These are phyloP conservation scores for Parastagonospora nodorum DNA, from an alignment of 2,329 filamentous ascomycete genomes.

Conservation along the genomic window DNA sequence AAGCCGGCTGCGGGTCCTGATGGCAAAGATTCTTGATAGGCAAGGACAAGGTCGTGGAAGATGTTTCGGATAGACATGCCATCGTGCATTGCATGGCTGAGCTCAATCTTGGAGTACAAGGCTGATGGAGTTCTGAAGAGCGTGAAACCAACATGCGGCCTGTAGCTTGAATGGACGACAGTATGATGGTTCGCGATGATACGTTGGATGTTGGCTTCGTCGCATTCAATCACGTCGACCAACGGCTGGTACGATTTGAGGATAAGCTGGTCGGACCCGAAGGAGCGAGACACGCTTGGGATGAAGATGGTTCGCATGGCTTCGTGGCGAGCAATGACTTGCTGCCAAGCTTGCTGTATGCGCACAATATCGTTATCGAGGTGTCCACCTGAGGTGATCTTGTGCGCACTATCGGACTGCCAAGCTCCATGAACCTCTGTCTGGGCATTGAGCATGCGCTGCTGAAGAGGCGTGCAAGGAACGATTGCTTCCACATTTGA, in stretches of 20 bases:
- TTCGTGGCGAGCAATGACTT: conserved; percentile 16
- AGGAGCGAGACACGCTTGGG: conserved; percentile 14
- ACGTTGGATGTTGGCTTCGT: conserved; percentile 3
- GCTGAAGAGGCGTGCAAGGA: conserved; percentile 12
- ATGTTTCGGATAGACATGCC: conserved; percentile 16
- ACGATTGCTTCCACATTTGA: conserved; percentile 9
- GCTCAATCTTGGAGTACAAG: conserved; percentile 34
- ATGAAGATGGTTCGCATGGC: conserved; percentile 23
- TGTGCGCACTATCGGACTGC: conserved; percentile 9
- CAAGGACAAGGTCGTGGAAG: conserved; percentile 15
- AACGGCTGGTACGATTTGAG: conserved; percentile 11
- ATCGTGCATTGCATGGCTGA: conserved; percentile 23
- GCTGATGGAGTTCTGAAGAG: conserved; percentile 3
- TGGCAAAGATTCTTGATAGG: conserved; percentile 14
- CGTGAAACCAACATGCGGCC: conserved; percentile 12
- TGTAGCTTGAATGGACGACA: conserved; percentile 8
- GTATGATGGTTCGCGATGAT: conserved; percentile 7
- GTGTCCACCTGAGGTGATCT: conserved; percentile 5
- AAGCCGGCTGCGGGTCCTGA: conserved; percentile 10
- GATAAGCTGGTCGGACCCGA: conserved; percentile 19
- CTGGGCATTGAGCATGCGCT: conserved; percentile 8
- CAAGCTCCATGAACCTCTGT: conserved; percentile 9
- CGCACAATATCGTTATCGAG: neutral
- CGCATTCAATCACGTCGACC: conserved; percentile 5
- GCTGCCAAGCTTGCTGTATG: conserved; percentile 16